Base-by-base conservation (phyloP, 2,329 filamentous ascomycete genomes). In the Colletotrichum zoysiae region DNA sequence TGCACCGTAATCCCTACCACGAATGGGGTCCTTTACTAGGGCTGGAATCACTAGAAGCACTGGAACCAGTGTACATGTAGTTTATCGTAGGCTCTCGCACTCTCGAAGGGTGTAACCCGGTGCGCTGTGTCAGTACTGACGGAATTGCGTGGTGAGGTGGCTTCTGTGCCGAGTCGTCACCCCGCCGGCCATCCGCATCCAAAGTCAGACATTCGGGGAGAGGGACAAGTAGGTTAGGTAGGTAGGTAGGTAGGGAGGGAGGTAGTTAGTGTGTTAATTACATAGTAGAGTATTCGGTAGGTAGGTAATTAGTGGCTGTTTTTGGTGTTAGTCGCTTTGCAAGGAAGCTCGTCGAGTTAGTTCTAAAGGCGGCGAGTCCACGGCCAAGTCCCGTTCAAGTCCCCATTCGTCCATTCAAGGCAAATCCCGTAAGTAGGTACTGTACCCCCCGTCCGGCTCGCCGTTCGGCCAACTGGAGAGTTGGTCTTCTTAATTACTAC, bases 391-490 rank as follows among this genome's bases (percentile, higher is more conserved):
- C 58, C 16, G 20, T 53, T 38, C 53, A 63, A 69, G 40, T 72
- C 70, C 70, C 70, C 70, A 72, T 72, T 70, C 66, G 70, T n/a
- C 65, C 70, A 70, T 69, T 61, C 64, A 72, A 70, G 59, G 70
- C 70, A 70, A 70, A 65, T 70, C 70, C 70, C 42, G 59, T 72
- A 42, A 66, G 59, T 72, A 42, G 60, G 59, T 72, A 42, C 70
- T 30, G 30, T 30, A 30, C 30, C 30, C 30, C 70, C 65, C 65
- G 65, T 70, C 70, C 65, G 69, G 60, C 55, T 72, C 66, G 66
- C 53, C 35, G 70, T 33, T 65, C 55, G 70, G 70, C 66, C 60
- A 65, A 42, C 42, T 65, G 53, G 65, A 59, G 55, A 60, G 35
- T 60, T 35, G 70, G 16, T 61, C 65, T 72, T 72, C 60, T 70